Base-by-base conservation (phyloP, 1,284 basidiomycete species). In the Malassezia dermatis region DNA sequence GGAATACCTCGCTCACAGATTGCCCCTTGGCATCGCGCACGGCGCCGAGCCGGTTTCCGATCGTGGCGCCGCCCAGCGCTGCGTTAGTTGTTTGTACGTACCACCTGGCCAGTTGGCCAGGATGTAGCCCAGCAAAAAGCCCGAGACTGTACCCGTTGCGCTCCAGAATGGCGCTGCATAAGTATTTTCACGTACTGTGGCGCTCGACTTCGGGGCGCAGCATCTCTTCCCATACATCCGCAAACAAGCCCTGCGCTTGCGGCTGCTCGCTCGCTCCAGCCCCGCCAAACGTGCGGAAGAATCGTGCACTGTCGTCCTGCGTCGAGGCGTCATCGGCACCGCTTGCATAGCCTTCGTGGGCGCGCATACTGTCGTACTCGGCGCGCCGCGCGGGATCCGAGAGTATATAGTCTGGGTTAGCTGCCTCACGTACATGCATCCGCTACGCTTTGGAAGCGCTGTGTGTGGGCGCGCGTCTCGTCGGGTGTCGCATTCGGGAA, bases 341-440 rank as follows among this genome's bases (percentile, higher is more conserved):
- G 7, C 46, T 54, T 12, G 43, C 43, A 6, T 58, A 54, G 4
- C 60, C 51, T 12, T 63, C 47, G 23, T 5, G 12, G 1, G 11
- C 8, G 6, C 50, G 45, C 34, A 37, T 35, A 0, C 11, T 21
- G 28, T 67, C 69, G 59, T 95, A 95, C 76, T 95, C 90, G 51
- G 86, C 81, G 49, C 89, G 80, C 39, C 83, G 79, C 15, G 62
- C 66, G 1, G 82, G 76, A 76, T 95, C 88, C 0, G 88, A 91
- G 24, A 96, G 82, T 8, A 94, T 87, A 75, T 90, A 96, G 78
- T 95, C 58, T 62, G 23, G 13, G 48, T n/a, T 5, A 27, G 34
- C 12, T 13, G 32, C 15, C 11, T 3, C 26, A 62, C 60, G 48
- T 40, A 62, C 54, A 95, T 10, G 91, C 91, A 77, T 96, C 90